phyloP scores from a whole-genome alignment of 495 filamentous ascomycete species.

The Aspergillus asperescens region DNA sequence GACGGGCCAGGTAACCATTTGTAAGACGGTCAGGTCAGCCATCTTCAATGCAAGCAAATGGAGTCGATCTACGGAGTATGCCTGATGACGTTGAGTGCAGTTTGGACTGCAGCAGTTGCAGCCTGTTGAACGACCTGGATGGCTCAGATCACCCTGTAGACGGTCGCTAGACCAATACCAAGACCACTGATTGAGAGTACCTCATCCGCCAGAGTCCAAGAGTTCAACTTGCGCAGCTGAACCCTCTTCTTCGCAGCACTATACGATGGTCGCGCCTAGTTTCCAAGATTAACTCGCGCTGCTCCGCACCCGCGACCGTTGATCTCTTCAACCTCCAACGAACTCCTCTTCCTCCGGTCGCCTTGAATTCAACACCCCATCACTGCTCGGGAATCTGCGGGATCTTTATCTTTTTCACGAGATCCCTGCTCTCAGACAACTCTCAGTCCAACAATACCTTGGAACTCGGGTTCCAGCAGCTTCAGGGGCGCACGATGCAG shows the following conservation, averaged over 20 bases:
- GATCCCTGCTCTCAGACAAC: neutral
- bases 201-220: neutral
- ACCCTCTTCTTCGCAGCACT: neutral
- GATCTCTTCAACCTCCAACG: neutral
- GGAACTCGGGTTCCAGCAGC: neutral
- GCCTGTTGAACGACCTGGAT: neutral
- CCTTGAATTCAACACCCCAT: neutral
- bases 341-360: neutral
- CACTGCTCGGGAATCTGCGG: neutral
- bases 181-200: neutral
- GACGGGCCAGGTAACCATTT: too few species aligned
- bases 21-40: too few species aligned
- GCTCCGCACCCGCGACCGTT: constrained; percentile 1
- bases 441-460: neutral
- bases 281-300: neutral
- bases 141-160: neutral
- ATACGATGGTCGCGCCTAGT: neutral
- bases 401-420: neutral
- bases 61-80: too few species aligned
- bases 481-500: constrained; percentile 9
- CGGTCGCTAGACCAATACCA: neutral
- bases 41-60: too few species aligned
- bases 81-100: neutral
- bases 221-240: neutral
- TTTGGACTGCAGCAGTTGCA: neutral